phyloP scores from a whole-genome alignment of 202 grass and related monocot genomes.

The Panicum hallii region DNA sequence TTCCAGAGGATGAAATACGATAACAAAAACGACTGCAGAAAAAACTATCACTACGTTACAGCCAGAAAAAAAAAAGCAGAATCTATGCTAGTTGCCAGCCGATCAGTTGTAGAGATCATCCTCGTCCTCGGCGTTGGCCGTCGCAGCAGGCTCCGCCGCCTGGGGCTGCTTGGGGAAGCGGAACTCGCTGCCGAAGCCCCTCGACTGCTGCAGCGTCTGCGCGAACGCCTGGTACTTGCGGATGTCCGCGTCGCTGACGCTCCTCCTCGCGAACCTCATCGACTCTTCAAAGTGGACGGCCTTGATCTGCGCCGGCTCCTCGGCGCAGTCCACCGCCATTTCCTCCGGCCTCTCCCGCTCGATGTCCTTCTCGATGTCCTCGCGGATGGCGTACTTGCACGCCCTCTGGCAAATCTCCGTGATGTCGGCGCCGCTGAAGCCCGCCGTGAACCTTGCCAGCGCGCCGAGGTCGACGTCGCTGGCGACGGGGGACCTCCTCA shows the following conservation, averaged over 20 bases:
- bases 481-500: conserved; percentile 43
- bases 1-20: too few relatives aligned
- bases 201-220: neutral
- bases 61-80: too few relatives aligned
- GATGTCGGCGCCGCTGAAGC: conserved; percentile 54
- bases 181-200: too few relatives aligned
- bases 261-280: conserved; percentile 46
- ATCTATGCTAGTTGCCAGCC: too few relatives aligned
- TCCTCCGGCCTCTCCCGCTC: neutral
- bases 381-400: conserved; percentile 57
- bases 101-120: too few relatives aligned
- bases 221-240: conserved; percentile 57
- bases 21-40: too few relatives aligned
- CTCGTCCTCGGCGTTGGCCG: too few relatives aligned
- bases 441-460: conserved; percentile 52
- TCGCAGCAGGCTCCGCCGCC: too few relatives aligned
- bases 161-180: too few relatives aligned
- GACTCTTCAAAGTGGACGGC: conserved; percentile 37
- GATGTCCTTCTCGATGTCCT: conserved; percentile 48
- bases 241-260: conserved; percentile 49
- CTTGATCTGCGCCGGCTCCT: conserved; percentile 28
- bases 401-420: conserved; percentile 46
- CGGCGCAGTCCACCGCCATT: neutral
- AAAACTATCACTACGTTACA: too few relatives aligned
- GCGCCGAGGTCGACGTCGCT: conserved; percentile 47